Percentiles rank a stretch among this genome's conserved stretches.
Evolutionary conservation across 169 alveolate genomes (phyloP).

Genomic region (Perkinsus chesapeaki): DNA sequence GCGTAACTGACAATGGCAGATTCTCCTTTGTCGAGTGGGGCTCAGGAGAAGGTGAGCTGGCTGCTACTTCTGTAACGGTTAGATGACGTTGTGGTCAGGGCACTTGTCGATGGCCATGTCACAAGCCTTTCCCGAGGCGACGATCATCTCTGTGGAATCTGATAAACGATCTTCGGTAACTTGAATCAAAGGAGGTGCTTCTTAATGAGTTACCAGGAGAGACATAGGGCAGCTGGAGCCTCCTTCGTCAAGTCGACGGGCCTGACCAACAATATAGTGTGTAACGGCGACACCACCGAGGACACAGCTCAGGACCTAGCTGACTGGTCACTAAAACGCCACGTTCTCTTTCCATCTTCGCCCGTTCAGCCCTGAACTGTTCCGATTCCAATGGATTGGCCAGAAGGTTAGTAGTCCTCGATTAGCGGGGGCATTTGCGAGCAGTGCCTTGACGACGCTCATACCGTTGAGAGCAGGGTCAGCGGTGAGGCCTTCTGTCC

Average conservation of each 20-base stretch:
- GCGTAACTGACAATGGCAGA: not conserved
- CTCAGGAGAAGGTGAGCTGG: not conserved
- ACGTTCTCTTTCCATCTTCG: not conserved
- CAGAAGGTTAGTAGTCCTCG: not conserved
- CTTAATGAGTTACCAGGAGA: no score
- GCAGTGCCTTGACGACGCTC: not conserved
- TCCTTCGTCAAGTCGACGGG: no score
- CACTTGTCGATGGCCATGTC: not conserved
- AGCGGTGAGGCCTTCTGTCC: not conserved
- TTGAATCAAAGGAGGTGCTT: no score
- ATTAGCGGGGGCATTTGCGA: not conserved
- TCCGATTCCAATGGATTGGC: not conserved
- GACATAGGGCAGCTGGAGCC: no score
- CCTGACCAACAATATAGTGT: not conserved
- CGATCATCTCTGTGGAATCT: not conserved
- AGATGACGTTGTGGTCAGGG: not conserved
- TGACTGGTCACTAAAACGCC: not conserved
- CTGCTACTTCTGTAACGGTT: not conserved
- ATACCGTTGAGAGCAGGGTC: not conserved
- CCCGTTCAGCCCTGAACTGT: not conserved
- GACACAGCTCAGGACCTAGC: not conserved
- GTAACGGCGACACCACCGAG: not conserved
- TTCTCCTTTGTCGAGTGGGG: conserved; percentile 1
- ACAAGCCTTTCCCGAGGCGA: not conserved
- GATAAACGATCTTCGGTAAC: not conserved